Conservation (phyloP, 2,329 filamentous ascomycete genomes). For the Diaporthe helianthi region DNA sequence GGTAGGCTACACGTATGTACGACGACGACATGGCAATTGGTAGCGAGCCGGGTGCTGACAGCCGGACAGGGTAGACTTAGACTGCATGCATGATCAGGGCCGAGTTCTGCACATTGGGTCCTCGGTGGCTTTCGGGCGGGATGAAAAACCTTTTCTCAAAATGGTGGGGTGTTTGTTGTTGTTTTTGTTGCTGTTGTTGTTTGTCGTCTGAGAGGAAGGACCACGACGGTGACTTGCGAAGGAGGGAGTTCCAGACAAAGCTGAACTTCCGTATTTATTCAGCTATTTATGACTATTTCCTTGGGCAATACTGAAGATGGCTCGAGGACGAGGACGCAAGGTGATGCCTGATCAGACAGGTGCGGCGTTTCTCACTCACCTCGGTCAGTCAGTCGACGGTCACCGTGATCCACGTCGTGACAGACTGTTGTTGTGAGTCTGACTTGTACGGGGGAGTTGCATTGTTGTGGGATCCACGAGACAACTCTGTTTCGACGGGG, state of each 20-base stretch:
- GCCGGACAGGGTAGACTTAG: background rate
- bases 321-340: background rate
- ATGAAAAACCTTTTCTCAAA: slow-evolving; percentile 11
- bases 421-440: background rate
- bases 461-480: slow-evolving; percentile 11
- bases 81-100: background rate
- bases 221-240: background rate
- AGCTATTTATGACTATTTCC: background rate
- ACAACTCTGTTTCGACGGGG: slow-evolving; percentile 9
- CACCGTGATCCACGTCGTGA: background rate
- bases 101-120: background rate
- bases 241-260: background rate
- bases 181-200: background rate
- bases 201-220: slow-evolving; percentile 1
- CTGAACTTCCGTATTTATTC: background rate
- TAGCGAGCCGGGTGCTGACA: slow-evolving; percentile 5
- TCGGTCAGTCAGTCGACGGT: too few species aligned
- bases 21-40: background rate
- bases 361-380: background rate
- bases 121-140: background rate
- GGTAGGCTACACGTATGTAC: background rate
- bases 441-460: background rate
- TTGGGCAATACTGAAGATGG: background rate
- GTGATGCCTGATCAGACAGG: background rate
- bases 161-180: background rate